Conservation (phyloP, 1,139 yeast genomes). For the Candida anutae region DNA sequence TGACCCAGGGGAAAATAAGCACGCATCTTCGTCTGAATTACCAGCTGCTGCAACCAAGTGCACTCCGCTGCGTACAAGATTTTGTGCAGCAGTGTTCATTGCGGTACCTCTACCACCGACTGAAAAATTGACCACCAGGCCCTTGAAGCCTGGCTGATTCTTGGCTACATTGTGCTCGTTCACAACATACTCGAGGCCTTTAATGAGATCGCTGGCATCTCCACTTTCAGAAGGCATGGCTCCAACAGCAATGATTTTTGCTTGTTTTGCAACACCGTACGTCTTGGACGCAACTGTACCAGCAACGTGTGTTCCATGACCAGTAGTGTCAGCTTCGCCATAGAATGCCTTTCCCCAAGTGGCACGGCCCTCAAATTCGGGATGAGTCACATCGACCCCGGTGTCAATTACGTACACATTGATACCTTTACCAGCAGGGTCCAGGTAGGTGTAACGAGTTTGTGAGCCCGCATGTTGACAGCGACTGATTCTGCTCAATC, state of each 20-base stretch:
- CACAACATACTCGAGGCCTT: slow-evolving; percentile 37
- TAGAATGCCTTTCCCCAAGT: too few species aligned
- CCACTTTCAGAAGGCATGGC: slow-evolving; percentile 39
- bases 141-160: slow-evolving; percentile 32
- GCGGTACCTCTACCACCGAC: slow-evolving; percentile 37
- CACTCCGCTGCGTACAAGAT: slow-evolving; percentile 33
- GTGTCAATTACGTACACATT: slow-evolving; percentile 39
- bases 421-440: slow-evolving; percentile 37
- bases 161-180: slow-evolving; percentile 25
- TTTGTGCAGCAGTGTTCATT: slow-evolving; percentile 40
- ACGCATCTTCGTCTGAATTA: slow-evolving; percentile 37
- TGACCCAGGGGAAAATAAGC: slow-evolving; percentile 36
- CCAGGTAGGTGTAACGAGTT: slow-evolving; percentile 31
- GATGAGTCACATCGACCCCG: slow-evolving; percentile 33
- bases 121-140: slow-evolving; percentile 39
- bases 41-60: slow-evolving; percentile 42
- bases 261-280: slow-evolving; percentile 38
- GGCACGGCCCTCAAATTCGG: slow-evolving; percentile 37
- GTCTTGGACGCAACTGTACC: slow-evolving; percentile 37
- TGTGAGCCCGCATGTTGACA: slow-evolving; percentile 8
- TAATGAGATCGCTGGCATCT: slow-evolving; percentile 34
- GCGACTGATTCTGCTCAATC: slow-evolving; percentile 29
- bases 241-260: slow-evolving; percentile 33
- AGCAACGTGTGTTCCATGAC: slow-evolving; percentile 42
- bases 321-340: slow-evolving; percentile 34